phyloP scores from a whole-genome alignment of 2,329 filamentous ascomycete genomes.

The Pseudogymnoascus sp. region DNA sequence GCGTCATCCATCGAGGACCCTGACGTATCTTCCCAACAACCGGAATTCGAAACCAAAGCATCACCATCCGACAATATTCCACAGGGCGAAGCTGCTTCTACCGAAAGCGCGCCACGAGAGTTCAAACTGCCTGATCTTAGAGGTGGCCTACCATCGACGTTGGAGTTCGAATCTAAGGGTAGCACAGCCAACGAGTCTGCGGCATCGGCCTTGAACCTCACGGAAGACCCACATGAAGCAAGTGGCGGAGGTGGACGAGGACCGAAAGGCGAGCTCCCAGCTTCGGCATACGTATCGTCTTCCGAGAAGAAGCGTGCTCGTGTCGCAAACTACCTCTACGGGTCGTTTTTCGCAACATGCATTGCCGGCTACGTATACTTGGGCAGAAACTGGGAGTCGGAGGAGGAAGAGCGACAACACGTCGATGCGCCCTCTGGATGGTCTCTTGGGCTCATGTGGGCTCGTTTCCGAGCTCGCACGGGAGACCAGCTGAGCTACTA shows the following conservation, averaged over 20 bases:
- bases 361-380: conserved; percentile 58
- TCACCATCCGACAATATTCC: conserved; percentile 30
- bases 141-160: conserved; percentile 87
- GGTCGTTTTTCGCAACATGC: conserved; percentile 46
- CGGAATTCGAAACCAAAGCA: conserved; percentile 28
- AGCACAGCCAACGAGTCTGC: conserved; percentile 28
- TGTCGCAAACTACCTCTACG: conserved; percentile 68
- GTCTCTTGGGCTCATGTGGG: conserved; percentile 67
- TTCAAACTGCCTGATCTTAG: conserved; percentile 76
- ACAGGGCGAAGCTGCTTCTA: conserved; percentile 25
- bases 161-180: conserved; percentile 63
- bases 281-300: conserved; percentile 82
- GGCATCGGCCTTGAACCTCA: conserved; percentile 37
- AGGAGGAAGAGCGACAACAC: conserved; percentile 57
- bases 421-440: conserved; percentile 71
- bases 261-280: conserved; percentile 56
- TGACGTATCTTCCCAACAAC: conserved; percentile 19
- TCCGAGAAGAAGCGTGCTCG: conserved; percentile 72
- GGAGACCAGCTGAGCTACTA: conserved; percentile 79
- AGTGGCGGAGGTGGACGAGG: conserved; percentile 41
- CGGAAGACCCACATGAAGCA: conserved; percentile 43
- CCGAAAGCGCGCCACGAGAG: conserved; percentile 35
- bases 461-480: conserved; percentile 67
- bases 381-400: conserved; percentile 76
- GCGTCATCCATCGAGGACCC: conserved; percentile 15